A percentile compares a stretch with the other conserved stretches of the same genome.
These are phyloP conservation scores for Chlamydomonas sp. DNA, from an alignment of 139 green algal species.

Conservation along the genomic window DNA sequence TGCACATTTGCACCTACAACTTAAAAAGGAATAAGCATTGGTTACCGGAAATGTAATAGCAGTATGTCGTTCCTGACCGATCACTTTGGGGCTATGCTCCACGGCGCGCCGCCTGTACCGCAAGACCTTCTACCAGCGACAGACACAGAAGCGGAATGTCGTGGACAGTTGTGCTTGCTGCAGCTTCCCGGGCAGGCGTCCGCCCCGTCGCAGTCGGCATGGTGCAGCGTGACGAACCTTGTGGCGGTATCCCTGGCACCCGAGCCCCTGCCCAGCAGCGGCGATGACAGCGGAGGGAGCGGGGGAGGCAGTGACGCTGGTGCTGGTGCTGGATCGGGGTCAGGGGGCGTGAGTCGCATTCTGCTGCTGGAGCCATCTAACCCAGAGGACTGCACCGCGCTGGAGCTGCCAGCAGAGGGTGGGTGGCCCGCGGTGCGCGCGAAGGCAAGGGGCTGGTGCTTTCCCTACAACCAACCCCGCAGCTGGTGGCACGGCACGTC, in stretches of 20 bases:
- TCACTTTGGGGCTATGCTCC: not conserved
- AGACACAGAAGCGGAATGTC: not conserved
- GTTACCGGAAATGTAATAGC: too few relatives aligned
- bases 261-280: not conserved
- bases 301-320: too few relatives aligned
- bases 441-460: not conserved
- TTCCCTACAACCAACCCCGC: too few relatives aligned
- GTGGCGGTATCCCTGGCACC: slow-evolving; percentile 11
- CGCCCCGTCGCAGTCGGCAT: not conserved
- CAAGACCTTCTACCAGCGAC: not conserved
- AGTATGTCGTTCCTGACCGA: too few relatives aligned
- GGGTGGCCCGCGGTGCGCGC: not conserved
- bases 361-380: slow-evolving; percentile 28
- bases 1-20: too few relatives aligned
- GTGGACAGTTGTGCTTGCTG: not conserved
- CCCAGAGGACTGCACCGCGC: slow-evolving; percentile 7
- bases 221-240: slow-evolving; percentile 32
- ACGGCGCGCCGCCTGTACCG: not conserved
- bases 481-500: too few relatives aligned
- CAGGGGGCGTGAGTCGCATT: not conserved
- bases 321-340: too few relatives aligned
- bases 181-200: not conserved
- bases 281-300: too few relatives aligned
- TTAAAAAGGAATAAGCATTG: too few relatives aligned
- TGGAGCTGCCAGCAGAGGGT: slow-evolving; percentile 22